Base-by-base conservation (phyloP, 2,329 filamentous ascomycete species). In the Trichoderma harzianum region DNA sequence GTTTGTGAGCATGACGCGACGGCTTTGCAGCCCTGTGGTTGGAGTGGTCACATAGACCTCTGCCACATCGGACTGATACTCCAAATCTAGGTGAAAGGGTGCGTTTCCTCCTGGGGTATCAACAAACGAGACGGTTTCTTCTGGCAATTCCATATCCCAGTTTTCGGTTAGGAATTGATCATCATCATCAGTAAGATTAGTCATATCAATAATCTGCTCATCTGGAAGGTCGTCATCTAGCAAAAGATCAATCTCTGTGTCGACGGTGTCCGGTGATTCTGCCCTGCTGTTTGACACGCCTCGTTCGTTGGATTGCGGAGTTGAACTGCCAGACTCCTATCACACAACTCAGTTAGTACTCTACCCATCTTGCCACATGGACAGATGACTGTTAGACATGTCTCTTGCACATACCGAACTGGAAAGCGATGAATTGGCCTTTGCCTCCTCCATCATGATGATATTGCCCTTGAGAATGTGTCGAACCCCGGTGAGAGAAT, bases 1-100 rank as follows among this genome's bases (percentile, higher is more conserved):
- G 3, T 78, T 76, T 12, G 61, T 36, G 0, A 81, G 36, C 0
- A 79, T 8, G 0, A 80, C 73, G 0, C 78, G 75, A 0, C 79
- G 78, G 10, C 75, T 76, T 66, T 43, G 43, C 47, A 32, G 39
- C 14, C 72, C 65, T 5, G 32, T 7, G 6, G n/a, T 21, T 24
- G 47, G n/a, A 24, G 47, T 24, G 21, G 47, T 21, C 47, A 53
- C n/a, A n/a, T 7, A 21, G 14, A 72, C 26, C 11, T 18, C 16
- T 36, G 62, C 36, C 43, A 71, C 39, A 18, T 62, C 61, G 7
- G 67, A 26, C 18, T 71, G 68, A 34, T 60, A 72, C 5, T 43
- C 26, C 7, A 68, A 69, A 11, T 32, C 21, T 7, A 66, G 14
- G 21, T 21, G 39, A 12, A 18, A 3, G 8, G 58, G 3, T 18